phyloP scores from a whole-genome alignment of 2,329 filamentous ascomycete species.

The Lasiodiplodia hormozganensis region DNA sequence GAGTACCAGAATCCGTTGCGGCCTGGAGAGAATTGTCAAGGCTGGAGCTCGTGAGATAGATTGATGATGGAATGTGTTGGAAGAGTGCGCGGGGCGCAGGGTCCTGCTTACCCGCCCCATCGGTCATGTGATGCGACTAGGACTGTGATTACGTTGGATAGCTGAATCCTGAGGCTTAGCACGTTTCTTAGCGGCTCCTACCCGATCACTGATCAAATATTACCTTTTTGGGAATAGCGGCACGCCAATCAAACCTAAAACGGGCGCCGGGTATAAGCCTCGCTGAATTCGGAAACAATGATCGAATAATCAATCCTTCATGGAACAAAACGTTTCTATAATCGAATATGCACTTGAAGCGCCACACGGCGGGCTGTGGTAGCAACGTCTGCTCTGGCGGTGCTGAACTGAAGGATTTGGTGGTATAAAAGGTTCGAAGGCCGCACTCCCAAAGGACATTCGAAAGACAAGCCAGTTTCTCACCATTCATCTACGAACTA shows the following conservation, averaged over 20 bases:
- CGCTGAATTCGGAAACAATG: neutral
- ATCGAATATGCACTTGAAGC: neutral
- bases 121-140: too few species aligned
- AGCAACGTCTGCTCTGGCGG: neutral
- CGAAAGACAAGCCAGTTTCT: neutral
- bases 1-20: neutral
- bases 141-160: neutral
- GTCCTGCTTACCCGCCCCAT: too few species aligned
- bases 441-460: neutral
- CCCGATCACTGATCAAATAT: constrained; percentile 23
- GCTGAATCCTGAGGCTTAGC: neutral
- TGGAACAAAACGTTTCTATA: constrained; percentile 8
- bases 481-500: neutral
- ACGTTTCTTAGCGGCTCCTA: neutral
- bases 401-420: neutral
- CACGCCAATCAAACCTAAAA: neutral
- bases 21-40: neutral
- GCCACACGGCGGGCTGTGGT: neutral
- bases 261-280: neutral
- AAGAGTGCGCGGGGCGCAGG: neutral
- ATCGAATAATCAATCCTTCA: constrained; percentile 1
- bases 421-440: neutral
- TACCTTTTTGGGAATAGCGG: neutral
- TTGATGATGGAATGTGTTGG: neutral
- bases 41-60: neutral